These are phyloP conservation scores for Erodium texanum DNA, from an alignment of 441 rosid species.

Conservation along the genomic window DNA sequence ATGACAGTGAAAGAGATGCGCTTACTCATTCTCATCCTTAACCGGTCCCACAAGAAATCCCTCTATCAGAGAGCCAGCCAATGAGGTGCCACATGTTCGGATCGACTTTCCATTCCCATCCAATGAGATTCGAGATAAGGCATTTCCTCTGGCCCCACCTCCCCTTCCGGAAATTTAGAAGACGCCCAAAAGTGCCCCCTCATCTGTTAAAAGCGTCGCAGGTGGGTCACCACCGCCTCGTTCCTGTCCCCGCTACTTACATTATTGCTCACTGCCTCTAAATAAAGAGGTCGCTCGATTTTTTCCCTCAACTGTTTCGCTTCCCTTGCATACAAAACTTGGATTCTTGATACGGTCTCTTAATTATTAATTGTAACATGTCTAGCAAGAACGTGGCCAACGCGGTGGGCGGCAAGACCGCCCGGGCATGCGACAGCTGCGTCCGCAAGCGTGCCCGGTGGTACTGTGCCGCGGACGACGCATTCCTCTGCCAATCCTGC, in stretches of 20 bases:
- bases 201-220: slow-evolving; percentile 24
- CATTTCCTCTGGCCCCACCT: slow-evolving; percentile 28
- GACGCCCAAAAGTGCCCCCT: slow-evolving; percentile 23
- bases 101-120: slow-evolving; percentile 35
- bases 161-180: background rate
- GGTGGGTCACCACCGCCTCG: slow-evolving; percentile 26
- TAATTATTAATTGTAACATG: slow-evolving; percentile 9
- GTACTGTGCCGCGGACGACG: slow-evolving; percentile 96
- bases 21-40: slow-evolving; percentile 24
- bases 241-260: background rate
- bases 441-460: slow-evolving; percentile 69
- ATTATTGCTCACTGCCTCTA: slow-evolving; percentile 9
- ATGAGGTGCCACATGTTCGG: slow-evolving; percentile 31
- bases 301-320: background rate
- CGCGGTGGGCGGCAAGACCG: slow-evolving; percentile 76
- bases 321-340: too few relatives aligned
- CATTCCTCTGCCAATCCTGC: slow-evolving; percentile 84
- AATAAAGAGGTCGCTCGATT: background rate
- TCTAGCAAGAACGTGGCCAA: slow-evolving; percentile 42
- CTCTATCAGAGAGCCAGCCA: slow-evolving; percentile 40
- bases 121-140: slow-evolving; percentile 69
- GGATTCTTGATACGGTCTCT: background rate
- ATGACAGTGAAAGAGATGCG: background rate
- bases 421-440: slow-evolving; percentile 87
- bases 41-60: slow-evolving; percentile 57